These are phyloP conservation scores for Sporothrix mexicana DNA, from an alignment of 2,329 filamentous ascomycete genomes.

Conservation along the genomic window DNA sequence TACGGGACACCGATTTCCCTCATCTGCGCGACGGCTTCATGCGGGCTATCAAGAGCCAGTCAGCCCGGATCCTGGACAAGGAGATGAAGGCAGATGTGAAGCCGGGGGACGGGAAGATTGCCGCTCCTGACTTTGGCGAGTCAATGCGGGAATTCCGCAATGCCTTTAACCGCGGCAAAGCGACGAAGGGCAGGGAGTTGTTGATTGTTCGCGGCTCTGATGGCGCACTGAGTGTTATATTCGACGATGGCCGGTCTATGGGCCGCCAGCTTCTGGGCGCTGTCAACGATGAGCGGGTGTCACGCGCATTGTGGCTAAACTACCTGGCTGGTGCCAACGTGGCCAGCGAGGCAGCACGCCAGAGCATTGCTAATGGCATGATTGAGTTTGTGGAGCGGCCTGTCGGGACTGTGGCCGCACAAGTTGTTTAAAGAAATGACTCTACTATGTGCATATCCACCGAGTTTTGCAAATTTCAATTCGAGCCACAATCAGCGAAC, in stretches of 20 bases:
- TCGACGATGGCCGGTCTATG: slow-evolving; percentile 58
- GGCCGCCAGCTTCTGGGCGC: slow-evolving; percentile 67
- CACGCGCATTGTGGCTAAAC: slow-evolving; percentile 83
- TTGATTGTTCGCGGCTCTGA: slow-evolving; percentile 70
- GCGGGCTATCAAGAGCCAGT: slow-evolving; percentile 77
- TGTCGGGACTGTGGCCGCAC: slow-evolving; percentile 82
- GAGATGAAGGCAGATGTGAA: slow-evolving; percentile 40
- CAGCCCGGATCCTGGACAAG: slow-evolving; percentile 49
- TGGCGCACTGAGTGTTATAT: slow-evolving; percentile 72
- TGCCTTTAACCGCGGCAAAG: slow-evolving; percentile 79
- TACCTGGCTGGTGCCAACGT: slow-evolving; percentile 88
- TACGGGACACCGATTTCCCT: slow-evolving; percentile 91
- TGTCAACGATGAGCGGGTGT: slow-evolving; percentile 79
- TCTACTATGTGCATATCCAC: background rate
- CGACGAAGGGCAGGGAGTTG: slow-evolving; percentile 80
- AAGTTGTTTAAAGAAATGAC: slow-evolving; percentile 59
- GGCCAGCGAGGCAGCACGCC: slow-evolving; percentile 79
- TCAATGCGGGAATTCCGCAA: slow-evolving; percentile 79
- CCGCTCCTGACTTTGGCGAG: slow-evolving; percentile 64
- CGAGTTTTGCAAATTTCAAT: background rate
- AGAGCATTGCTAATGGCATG: slow-evolving; percentile 84
- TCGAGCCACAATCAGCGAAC: background rate
- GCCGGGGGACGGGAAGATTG: slow-evolving; percentile 35
- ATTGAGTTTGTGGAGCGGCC: slow-evolving; percentile 88
- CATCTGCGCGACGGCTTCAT: slow-evolving; percentile 93